phyloP scores from a whole-genome alignment of 768 basidiomycete species.

The Dendrothele bispora region DNA sequence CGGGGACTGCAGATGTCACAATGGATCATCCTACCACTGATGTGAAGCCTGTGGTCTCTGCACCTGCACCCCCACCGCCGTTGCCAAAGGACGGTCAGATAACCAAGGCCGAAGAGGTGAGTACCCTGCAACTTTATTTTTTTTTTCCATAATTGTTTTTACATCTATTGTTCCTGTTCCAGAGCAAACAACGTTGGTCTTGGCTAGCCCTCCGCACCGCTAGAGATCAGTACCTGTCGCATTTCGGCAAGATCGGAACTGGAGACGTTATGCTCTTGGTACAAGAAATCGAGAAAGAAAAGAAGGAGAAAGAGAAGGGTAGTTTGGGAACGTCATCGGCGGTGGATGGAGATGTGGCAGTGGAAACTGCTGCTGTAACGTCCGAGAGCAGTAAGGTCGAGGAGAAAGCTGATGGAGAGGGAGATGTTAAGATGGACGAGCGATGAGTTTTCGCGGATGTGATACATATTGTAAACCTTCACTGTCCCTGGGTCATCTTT shows the following conservation, averaged over 20 bases:
- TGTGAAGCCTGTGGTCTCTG: conserved; percentile 14
- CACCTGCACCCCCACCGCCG: conserved; percentile 26
- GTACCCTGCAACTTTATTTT: conserved; percentile 3
- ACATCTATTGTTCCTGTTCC: conserved; percentile 10
- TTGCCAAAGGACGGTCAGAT: conserved; percentile 50
- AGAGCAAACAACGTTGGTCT: conserved; percentile 77
- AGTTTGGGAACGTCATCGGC: no score
- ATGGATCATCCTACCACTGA: conserved; percentile 11
- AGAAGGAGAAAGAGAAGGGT: conserved; percentile 26
- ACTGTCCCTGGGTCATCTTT: no score
- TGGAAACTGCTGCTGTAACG: no score
- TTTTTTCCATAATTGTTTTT: conserved; percentile 1
- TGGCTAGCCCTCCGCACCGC: conserved; percentile 82
- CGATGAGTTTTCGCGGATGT: no score
- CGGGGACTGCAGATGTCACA: conserved; percentile 24
- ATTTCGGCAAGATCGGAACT: conserved; percentile 81
- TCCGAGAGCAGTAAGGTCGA: no score
- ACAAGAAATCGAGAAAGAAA: conserved; percentile 51
- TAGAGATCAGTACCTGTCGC: conserved; percentile 69
- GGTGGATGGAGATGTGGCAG: no score
- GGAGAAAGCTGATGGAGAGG: conserved; percentile 36
- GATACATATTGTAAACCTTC: no score
- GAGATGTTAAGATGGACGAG: conserved; percentile 54
- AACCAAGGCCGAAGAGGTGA: conserved; percentile 62
- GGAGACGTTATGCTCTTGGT: conserved; percentile 64